These are phyloP conservation scores for Glebionis coronaria DNA, from an alignment of 129 eudicot species.

Conservation along the genomic window DNA sequence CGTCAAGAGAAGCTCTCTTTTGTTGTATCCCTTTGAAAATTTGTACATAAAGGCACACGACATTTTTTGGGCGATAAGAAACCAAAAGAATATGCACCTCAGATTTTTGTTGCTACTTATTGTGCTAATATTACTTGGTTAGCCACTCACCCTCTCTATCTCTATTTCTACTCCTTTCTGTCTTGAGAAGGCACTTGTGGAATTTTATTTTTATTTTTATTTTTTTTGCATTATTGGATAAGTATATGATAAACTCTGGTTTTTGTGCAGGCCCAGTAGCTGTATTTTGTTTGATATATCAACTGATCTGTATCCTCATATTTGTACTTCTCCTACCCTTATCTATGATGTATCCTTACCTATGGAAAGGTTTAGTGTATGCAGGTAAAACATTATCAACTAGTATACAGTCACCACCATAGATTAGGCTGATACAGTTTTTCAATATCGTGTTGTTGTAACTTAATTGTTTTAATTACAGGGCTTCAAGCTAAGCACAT, in stretches of 20 bases:
- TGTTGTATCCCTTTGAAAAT: too few relatives aligned
- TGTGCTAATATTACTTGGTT: too few relatives aligned
- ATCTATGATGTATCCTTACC: not conserved
- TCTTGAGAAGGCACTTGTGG: too few relatives aligned
- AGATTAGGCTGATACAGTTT: not conserved
- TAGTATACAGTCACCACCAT: not conserved
- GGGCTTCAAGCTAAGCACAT: not conserved
- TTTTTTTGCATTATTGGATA: too few relatives aligned
- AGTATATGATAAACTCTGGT: not conserved
- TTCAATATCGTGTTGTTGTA: not conserved
- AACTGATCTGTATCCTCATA: not conserved
- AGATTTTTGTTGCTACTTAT: too few relatives aligned
- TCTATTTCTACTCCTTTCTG: too few relatives aligned
- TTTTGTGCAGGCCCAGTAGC: constrained; percentile 12
- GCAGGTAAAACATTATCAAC: not conserved
- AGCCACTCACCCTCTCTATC: too few relatives aligned
- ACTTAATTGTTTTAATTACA: not conserved
- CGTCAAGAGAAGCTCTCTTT: too few relatives aligned
- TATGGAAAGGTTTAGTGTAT: constrained; percentile 10
- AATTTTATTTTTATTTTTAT: too few relatives aligned
- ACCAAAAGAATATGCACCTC: too few relatives aligned
- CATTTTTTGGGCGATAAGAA: too few relatives aligned
- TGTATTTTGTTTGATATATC: not conserved
- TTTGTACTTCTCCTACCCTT: not conserved
- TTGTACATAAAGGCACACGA: too few relatives aligned